phyloP scores from a whole-genome alignment of 2,329 filamentous ascomycete species.

The Diaporthe ampelina region DNA sequence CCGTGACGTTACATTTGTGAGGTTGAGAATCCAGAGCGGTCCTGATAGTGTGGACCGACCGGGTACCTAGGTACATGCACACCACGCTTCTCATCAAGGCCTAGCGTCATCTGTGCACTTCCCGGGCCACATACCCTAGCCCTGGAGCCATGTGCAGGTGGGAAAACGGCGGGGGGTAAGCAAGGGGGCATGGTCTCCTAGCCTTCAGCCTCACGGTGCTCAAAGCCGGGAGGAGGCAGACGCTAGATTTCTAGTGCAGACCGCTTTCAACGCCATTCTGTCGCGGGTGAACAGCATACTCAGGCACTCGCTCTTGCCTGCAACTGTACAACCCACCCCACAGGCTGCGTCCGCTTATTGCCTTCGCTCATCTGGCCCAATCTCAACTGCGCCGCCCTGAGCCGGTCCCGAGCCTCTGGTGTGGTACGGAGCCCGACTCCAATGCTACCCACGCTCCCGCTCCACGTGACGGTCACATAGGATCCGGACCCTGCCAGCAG shows the following conservation, averaged over 20 bases:
- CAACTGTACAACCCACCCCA: neutral
- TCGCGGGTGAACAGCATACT: neutral
- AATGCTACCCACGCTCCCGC: constrained; percentile 11
- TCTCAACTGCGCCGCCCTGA: constrained; percentile 3
- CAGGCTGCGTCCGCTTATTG: neutral
- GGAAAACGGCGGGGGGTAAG: neutral
- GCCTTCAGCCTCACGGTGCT: constrained; percentile 19
- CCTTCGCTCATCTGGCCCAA: neutral
- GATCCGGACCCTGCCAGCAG: neutral
- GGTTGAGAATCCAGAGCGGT: neutral
- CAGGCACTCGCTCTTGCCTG: neutral
- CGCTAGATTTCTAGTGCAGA: constrained; percentile 6
- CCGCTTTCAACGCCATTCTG: constrained; percentile 3
- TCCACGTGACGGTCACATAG: constrained; percentile 12
- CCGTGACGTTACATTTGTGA: constrained; percentile 38
- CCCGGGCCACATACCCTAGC: neutral
- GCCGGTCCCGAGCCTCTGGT: neutral
- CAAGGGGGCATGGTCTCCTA: neutral
- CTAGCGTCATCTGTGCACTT: neutral
- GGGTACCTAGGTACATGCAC: neutral
- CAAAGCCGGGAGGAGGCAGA: constrained; percentile 5
- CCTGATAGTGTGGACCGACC: neutral
- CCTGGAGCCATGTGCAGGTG: neutral
- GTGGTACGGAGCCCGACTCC: neutral
- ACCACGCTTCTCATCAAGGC: too few species aligned